These are phyloP conservation scores for Priceomyces carsonii DNA, from an alignment of 805 yeast genomes.

Conservation along the genomic window DNA sequence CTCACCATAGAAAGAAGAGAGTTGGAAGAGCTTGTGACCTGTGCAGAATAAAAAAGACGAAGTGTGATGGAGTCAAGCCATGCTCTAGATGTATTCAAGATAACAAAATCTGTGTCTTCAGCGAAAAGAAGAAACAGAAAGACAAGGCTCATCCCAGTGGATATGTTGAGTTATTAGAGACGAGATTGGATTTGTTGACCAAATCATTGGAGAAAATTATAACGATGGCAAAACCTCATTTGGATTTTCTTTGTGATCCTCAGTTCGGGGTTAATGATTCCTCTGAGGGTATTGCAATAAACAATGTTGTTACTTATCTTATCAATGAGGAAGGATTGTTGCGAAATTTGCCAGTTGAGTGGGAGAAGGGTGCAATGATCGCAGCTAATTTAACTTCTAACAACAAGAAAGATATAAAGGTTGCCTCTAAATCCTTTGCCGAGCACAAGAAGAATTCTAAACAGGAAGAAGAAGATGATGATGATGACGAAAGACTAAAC, in stretches of 20 bases:
- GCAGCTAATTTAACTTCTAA: constrained; percentile 35
- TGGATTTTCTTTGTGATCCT: constrained; percentile 25
- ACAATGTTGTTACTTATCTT: constrained; percentile 46
- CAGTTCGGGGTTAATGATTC: constrained; percentile 11
- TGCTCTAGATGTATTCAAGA: constrained; percentile 56
- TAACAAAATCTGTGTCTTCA: constrained; percentile 59
- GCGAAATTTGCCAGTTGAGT: constrained; percentile 41
- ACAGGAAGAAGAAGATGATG: constrained; percentile 7
- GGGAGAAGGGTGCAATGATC: constrained; percentile 45
- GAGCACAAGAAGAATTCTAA: constrained; percentile 21
- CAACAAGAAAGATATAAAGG: constrained; percentile 21
- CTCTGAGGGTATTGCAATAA: constrained; percentile 39
- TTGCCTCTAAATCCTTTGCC: constrained; percentile 33
- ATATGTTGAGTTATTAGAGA: constrained; percentile 63
- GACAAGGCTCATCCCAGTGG: constrained; percentile 61
- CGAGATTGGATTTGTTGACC: constrained; percentile 53
- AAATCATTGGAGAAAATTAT: constrained; percentile 48
- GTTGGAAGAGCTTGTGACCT: constrained; percentile 68
- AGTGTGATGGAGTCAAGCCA: constrained; percentile 64
- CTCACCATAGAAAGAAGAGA: constrained; percentile 45
- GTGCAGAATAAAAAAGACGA: constrained; percentile 62
- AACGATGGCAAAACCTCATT: constrained; percentile 27
- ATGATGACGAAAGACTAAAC: background rate
- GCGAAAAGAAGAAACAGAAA: constrained; percentile 52
- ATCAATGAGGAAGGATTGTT: constrained; percentile 41